Evolutionary conservation across 257 asterid species (phyloP).

Genomic region (Solanum bulbocastanum): DNA sequence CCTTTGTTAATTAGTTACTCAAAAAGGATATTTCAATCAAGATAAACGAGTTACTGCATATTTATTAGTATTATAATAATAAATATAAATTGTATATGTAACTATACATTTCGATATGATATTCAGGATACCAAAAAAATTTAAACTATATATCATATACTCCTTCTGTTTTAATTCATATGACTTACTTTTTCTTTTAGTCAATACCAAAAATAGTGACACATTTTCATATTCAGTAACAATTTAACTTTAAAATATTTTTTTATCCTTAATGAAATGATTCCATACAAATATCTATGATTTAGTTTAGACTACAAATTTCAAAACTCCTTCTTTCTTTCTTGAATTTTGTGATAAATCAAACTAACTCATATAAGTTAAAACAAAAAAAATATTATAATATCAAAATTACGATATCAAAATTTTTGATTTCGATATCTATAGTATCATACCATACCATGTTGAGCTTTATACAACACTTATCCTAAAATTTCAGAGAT

Average conservation of each 20-base stretch:
- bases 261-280: neutral
- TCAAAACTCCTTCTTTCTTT: no score
- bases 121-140: no score
- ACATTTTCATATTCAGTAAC: neutral
- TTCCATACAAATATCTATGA: no score
- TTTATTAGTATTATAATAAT: no score
- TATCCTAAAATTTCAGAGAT: neutral
- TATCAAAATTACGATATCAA: no score
- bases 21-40: neutral
- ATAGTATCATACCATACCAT: neutral
- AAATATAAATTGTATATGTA: no score
- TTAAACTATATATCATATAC: neutral
- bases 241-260: no score
- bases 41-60: neutral
- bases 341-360: rapidly evolving
- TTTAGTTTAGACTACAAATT: rapidly evolving
- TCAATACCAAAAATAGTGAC: neutral
- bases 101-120: neutral
- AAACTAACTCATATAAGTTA: no score
- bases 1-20: neutral
- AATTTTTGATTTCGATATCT: neutral
- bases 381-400: no score
- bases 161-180: no score
- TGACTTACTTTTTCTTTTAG: neutral
- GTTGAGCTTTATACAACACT: neutral